Evolutionary conservation across 2,329 filamentous ascomycete genomes (phyloP).

Genomic region (Epichloe gansuensis): DNA sequence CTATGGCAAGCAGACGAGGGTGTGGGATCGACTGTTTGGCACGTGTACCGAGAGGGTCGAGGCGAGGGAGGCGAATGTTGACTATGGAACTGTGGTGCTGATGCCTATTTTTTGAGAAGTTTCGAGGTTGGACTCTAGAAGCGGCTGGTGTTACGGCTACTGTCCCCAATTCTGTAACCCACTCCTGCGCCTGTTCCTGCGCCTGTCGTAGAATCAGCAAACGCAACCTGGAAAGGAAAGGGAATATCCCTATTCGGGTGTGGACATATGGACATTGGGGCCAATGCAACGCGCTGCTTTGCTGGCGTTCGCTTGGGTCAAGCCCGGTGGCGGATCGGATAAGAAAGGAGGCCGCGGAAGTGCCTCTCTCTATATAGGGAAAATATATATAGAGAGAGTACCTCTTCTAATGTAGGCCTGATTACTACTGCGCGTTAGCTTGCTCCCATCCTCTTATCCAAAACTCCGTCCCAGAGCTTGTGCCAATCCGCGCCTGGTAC

Average conservation of each 20-base stretch:
- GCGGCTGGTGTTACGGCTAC: neutral
- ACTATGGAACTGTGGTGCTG: conserved; percentile 14
- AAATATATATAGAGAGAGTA: no score
- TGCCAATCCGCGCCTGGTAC: conserved; percentile 25
- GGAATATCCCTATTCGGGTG: conserved; percentile 30
- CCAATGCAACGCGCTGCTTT: conserved; percentile 27
- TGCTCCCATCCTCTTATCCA: conserved; percentile 20
- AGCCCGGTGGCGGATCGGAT: conserved; percentile 50
- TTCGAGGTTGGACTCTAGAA: no score
- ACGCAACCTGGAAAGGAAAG: conserved; percentile 37
- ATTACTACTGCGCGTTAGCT: no score
- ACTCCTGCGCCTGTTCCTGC: conserved; percentile 6
- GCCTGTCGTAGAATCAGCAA: conserved; percentile 17
- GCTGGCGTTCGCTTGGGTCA: conserved; percentile 56
- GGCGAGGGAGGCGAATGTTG: conserved; percentile 16
- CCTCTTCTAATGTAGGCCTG: no score
- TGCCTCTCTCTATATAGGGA: no score
- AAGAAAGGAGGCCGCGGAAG: no score
- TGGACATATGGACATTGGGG: conserved; percentile 17
- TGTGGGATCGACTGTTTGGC: conserved; percentile 25
- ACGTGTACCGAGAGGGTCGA: conserved; percentile 25
- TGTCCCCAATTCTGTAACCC: neutral
- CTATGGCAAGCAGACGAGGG: conserved; percentile 25
- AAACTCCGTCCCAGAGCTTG: conserved; percentile 26
- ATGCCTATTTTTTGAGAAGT: conserved; percentile 16